Evolutionary conservation across 225 moss, liverwort and hornwort genomes (phyloP).

Genomic region (Neckera pumila): DNA sequence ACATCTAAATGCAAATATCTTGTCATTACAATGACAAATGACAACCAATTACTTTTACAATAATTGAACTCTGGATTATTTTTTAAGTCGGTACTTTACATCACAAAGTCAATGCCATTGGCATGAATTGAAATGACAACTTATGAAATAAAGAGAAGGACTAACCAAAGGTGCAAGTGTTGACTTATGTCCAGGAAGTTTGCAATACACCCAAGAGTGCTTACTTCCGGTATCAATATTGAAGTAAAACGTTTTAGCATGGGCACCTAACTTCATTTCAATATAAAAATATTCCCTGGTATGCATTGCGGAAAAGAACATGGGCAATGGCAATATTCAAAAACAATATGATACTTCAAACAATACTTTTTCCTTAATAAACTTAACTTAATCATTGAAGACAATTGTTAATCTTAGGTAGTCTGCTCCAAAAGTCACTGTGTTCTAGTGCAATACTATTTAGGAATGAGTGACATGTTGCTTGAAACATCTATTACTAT

Average conservation of each 20-base stretch:
- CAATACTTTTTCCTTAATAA: not conserved
- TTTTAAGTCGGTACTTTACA: not conserved
- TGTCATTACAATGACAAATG: no score
- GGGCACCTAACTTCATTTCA: not conserved
- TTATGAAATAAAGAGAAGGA: not conserved
- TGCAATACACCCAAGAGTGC: not conserved
- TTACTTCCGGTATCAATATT: not conserved
- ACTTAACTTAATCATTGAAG: not conserved
- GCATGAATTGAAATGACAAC: no score
- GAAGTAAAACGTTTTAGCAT: not conserved
- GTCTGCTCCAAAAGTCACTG: no score
- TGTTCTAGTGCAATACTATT: no score
- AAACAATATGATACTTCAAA: not conserved
- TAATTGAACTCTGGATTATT: fast-evolving
- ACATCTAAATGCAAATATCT: no score
- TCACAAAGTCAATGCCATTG: not conserved
- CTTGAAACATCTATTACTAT: no score
- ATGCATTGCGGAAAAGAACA: not conserved
- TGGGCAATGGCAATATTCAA: fast-evolving
- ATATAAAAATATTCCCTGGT: not conserved
- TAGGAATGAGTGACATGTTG: no score
- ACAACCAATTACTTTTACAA: not conserved
- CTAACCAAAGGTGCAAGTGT: not conserved
- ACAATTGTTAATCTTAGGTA: no score
- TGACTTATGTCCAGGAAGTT: not conserved